Percentiles rank a stretch among this genome's conserved stretches.
phyloP scores from a whole-genome alignment of 495 filamentous ascomycete species.

The Lindgomyces ingoldianus region DNA sequence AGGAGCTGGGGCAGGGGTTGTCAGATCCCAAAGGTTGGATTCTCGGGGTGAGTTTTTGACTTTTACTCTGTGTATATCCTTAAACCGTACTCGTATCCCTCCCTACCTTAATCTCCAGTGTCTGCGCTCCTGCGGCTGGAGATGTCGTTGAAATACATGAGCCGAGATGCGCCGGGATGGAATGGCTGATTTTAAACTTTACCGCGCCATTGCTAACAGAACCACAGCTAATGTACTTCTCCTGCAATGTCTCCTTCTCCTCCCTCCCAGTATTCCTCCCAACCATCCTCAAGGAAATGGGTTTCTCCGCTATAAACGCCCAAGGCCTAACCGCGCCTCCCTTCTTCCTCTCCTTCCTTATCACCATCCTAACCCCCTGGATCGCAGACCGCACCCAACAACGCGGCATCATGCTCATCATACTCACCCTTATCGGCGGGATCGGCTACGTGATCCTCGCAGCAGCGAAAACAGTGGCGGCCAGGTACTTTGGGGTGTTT shows the following conservation, averaged over 20 bases:
- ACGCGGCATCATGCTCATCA: constrained; percentile 66
- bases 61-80: neutral
- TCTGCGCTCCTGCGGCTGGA: too few species aligned
- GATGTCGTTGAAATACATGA: too few species aligned
- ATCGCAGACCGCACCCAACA: constrained; percentile 73
- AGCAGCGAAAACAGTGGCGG: constrained; percentile 27
- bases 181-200: too few species aligned
- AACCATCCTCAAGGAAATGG: constrained; percentile 76
- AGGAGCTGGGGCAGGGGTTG: constrained; percentile 60
- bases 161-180: too few species aligned
- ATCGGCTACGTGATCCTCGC: constrained; percentile 64
- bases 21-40: constrained; percentile 65
- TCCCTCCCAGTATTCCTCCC: constrained; percentile 85
- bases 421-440: constrained; percentile 62
- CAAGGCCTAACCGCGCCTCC: constrained; percentile 82
- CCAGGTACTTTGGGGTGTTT: constrained; percentile 43
- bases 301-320: constrained; percentile 68
- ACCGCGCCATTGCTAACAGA: too few species aligned
- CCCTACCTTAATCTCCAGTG: neutral
- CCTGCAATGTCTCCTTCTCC: constrained; percentile 70
- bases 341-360: constrained; percentile 73
- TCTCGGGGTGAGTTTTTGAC: constrained; percentile 56
- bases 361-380: constrained; percentile 67
- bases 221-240: constrained; percentile 59
- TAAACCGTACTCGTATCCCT: neutral